These are phyloP conservation scores for Solanum pinnatisectum DNA, from an alignment of 257 asterid species.

Conservation along the genomic window DNA sequence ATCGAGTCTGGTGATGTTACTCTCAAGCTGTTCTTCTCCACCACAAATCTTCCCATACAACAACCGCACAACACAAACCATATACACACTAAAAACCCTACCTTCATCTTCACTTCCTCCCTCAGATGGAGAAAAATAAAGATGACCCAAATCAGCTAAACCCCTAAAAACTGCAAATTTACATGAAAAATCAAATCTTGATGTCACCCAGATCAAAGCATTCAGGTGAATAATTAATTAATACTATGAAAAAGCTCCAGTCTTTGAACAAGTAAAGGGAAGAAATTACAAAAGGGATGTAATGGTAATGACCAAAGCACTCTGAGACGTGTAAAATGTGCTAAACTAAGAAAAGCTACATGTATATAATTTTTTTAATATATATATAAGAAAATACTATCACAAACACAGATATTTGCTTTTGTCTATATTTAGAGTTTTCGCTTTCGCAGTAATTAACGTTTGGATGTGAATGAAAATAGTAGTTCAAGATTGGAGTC, in stretches of 20 bases:
- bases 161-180: not conserved
- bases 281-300: not conserved
- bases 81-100: slow-evolving; percentile 25
- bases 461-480: not conserved
- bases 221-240: not conserved
- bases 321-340: not conserved
- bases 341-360: not conserved
- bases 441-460: not conserved
- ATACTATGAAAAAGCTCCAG: not conserved
- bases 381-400: not conserved
- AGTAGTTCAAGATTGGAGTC: not conserved
- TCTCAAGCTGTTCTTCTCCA: slow-evolving; percentile 91
- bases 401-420: not conserved
- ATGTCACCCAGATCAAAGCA: not conserved
- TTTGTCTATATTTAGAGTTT: not conserved
- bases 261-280: not conserved
- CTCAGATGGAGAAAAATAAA: not conserved
- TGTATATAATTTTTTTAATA: not conserved
- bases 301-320: not conserved
- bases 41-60: slow-evolving; percentile 77
- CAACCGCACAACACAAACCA: slow-evolving; percentile 41
- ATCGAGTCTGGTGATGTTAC: slow-evolving; percentile 69
- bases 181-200: not conserved
- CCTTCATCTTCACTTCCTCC: slow-evolving; percentile 38
- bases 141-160: not conserved